Percentiles rank a stretch among this genome's conserved stretches.
These are phyloP conservation scores for Cryphonectria radicalis DNA, from an alignment of 2,329 filamentous ascomycete genomes.

Conservation along the genomic window DNA sequence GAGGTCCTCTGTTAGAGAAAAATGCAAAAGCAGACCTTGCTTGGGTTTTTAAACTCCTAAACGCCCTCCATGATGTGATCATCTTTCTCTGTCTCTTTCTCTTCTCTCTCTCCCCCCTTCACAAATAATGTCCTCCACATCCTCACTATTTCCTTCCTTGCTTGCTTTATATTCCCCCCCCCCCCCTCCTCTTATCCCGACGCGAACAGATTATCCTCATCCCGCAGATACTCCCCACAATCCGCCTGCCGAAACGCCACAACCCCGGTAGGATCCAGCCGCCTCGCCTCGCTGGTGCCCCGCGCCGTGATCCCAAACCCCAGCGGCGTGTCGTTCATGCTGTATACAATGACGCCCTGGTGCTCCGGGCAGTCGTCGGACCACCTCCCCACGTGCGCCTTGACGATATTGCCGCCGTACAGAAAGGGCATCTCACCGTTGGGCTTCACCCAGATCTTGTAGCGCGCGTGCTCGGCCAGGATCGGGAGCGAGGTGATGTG, in stretches of 20 bases:
- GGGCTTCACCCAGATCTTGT: slow-evolving; percentile 96
- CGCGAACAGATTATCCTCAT: slow-evolving; percentile 71
- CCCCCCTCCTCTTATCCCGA: slow-evolving; percentile 45
- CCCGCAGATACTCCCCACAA: slow-evolving; percentile 91
- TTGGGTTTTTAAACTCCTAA: slow-evolving; percentile 12
- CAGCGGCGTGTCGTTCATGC: slow-evolving; percentile 90
- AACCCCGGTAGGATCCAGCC: slow-evolving; percentile 87
- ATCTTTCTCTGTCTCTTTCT: not conserved
- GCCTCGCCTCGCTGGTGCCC: slow-evolving; percentile 79
- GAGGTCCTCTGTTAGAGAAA: not conserved
- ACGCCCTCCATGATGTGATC: slow-evolving; percentile 10
- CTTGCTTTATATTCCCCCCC: slow-evolving; percentile 13
- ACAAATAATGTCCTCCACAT: not conserved
- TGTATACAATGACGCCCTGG: slow-evolving; percentile 86
- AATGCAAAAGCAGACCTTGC: not conserved
- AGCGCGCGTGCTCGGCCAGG: slow-evolving; percentile 86
- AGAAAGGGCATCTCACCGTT: slow-evolving; percentile 98
- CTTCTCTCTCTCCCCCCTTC: not conserved
- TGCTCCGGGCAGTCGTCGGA: slow-evolving; percentile 93
- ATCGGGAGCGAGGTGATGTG: slow-evolving; percentile 89
- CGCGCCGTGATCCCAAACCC: slow-evolving; percentile 93
- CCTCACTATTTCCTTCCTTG: not conserved
- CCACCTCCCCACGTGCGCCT: slow-evolving; percentile 74
- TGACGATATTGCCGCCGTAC: slow-evolving; percentile 86
- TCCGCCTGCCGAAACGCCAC: slow-evolving; percentile 91